Evolutionary conservation across 163 green algal genomes (phyloP).

Genomic region (Chlorella variabilis): DNA sequence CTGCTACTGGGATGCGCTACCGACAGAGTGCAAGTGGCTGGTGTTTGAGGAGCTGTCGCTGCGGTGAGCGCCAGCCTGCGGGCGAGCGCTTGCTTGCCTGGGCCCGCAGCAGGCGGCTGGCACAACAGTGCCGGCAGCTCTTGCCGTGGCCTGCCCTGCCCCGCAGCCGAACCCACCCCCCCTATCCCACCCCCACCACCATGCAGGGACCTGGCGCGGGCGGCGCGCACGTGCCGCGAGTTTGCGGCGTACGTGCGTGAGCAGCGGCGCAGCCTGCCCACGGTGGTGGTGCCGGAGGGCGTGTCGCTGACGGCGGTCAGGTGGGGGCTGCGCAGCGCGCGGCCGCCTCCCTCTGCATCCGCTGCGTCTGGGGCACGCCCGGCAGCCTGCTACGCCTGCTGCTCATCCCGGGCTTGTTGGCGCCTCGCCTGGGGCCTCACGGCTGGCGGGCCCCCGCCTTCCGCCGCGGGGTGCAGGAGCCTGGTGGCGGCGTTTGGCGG

Average conservation of each 20-base stretch:
- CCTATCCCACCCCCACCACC: background rate
- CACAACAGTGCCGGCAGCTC: too few species aligned
- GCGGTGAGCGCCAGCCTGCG: too few species aligned
- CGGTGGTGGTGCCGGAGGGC: slow-evolving; percentile 9
- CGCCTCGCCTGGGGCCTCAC: background rate
- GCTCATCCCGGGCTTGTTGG: too few species aligned
- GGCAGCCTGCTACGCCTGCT: too few species aligned
- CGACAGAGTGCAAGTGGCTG: slow-evolving; percentile 36
- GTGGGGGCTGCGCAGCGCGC: too few species aligned
- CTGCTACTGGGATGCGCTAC: slow-evolving; percentile 30
- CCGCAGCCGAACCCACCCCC: background rate
- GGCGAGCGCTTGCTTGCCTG: too few species aligned
- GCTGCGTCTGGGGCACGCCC: too few species aligned
- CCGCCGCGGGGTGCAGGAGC: slow-evolving; percentile 1
- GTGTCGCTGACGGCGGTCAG: slow-evolving; percentile 16
- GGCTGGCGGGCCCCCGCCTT: too few species aligned
- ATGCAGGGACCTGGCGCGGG: slow-evolving; percentile 38
- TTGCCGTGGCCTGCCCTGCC: background rate
- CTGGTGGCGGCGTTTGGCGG: slow-evolving; percentile 14
- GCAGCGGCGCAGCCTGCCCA: slow-evolving; percentile 25
- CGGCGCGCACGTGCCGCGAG: slow-evolving; percentile 38
- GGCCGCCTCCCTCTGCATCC: background rate
- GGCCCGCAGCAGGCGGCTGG: too few species aligned
- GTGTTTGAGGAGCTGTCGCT: slow-evolving; percentile 42
- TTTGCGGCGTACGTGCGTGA: slow-evolving; percentile 26